phyloP scores from a whole-genome alignment of 495 filamentous ascomycete genomes.

The Lasiosphaeria hispida region DNA sequence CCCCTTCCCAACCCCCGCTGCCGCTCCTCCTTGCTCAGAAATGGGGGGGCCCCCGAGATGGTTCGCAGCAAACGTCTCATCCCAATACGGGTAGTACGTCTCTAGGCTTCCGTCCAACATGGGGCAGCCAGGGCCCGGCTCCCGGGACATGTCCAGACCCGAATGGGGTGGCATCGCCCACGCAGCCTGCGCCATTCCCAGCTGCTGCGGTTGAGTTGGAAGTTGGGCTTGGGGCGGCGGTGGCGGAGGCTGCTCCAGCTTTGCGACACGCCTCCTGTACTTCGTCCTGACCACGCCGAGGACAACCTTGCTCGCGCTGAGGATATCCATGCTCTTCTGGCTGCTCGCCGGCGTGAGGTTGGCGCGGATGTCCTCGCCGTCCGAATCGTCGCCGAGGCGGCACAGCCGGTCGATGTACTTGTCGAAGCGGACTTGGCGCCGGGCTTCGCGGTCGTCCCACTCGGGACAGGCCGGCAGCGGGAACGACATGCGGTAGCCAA shows the following conservation, averaged over 20 bases:
- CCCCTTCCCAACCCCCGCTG: background rate
- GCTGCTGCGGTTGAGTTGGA: background rate
- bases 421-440: conserved; percentile 32
- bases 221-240: too few relatives aligned
- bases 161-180: background rate
- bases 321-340: conserved; percentile 26
- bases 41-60: background rate
- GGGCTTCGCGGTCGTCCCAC: conserved; percentile 37
- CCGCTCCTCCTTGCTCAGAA: background rate
- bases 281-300: conserved; percentile 38
- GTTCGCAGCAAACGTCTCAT: conserved; percentile 28
- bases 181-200: background rate
- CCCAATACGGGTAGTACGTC: conserved; percentile 40
- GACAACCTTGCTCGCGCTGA: conserved; percentile 40
- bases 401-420: conserved; percentile 31
- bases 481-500: conserved; percentile 43
- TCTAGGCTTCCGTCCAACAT: conserved; percentile 49
- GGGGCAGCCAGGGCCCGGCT: conserved; percentile 32
- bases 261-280: conserved; percentile 35
- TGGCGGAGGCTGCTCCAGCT: conserved; percentile 25
- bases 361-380: background rate
- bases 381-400: conserved; percentile 8
- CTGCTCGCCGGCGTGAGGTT: background rate
- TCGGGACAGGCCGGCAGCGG: conserved; percentile 33
- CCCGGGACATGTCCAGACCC: background rate